These are phyloP conservation scores for Leucocoprinus sp. DNA, from an alignment of 768 basidiomycete species.

Conservation along the genomic window DNA sequence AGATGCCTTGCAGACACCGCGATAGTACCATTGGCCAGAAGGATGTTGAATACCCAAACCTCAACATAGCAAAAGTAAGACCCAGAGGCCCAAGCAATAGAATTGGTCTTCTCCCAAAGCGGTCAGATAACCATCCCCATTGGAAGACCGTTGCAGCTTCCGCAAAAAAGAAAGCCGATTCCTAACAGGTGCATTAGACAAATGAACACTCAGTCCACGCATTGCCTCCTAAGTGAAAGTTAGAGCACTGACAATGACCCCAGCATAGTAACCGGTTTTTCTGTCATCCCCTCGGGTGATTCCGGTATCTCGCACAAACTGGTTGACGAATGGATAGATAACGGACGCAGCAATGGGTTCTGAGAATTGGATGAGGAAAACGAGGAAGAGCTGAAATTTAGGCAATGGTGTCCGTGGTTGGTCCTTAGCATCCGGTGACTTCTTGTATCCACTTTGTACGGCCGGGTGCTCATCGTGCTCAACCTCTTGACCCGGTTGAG, in stretches of 20 bases:
- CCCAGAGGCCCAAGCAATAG: constrained; percentile 37
- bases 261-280: constrained; percentile 41
- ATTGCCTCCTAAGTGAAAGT: no score
- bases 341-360: constrained; percentile 37
- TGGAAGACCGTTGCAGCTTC: constrained; percentile 34
- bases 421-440: not conserved
- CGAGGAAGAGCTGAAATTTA: constrained; percentile 29
- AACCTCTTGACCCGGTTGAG: no score
- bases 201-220: no score
- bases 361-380: constrained; percentile 31
- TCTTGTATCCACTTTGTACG: no score
- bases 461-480: no score
- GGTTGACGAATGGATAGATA: constrained; percentile 40
- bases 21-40: constrained; percentile 25
- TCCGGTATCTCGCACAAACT: constrained; percentile 35
- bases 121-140: constrained; percentile 38
- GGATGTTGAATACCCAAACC: constrained; percentile 33
- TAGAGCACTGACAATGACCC: constrained; percentile 31
- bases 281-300: constrained; percentile 36
- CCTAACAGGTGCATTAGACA: no score
- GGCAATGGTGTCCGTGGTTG: constrained; percentile 29
- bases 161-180: constrained; percentile 38
- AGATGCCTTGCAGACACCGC: constrained; percentile 28
- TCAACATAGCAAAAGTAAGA: constrained; percentile 29
- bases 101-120: constrained; percentile 36